Conservation (phyloP, 139 green algal species). For the Coccomyxa sp. region DNA sequence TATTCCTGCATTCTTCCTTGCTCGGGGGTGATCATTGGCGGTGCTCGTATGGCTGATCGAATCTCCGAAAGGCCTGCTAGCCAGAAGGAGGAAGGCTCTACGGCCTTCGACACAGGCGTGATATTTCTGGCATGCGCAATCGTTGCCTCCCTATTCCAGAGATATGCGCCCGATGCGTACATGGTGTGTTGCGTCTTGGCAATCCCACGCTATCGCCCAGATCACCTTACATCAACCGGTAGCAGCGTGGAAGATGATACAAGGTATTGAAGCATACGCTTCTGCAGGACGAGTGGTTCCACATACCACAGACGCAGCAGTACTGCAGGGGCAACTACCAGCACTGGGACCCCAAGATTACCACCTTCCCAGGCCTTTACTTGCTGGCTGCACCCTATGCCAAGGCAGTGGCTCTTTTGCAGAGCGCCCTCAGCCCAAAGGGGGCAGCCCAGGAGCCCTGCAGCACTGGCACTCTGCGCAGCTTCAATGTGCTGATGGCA, state of each 20-base stretch:
- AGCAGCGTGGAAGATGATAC: background rate
- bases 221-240: background rate
- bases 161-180: slow-evolving; percentile 19
- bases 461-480: slow-evolving; percentile 46
- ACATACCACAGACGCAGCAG: slow-evolving; percentile 78
- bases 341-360: slow-evolving; percentile 92
- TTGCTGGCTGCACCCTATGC: slow-evolving; percentile 36
- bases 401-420: background rate
- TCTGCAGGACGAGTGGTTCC: slow-evolving; percentile 91
- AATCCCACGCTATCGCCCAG: background rate
- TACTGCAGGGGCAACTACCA: slow-evolving; percentile 75
- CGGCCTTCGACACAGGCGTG: no score
- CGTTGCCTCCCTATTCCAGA: slow-evolving; percentile 13
- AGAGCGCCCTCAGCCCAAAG: background rate
- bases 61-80: no score
- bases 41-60: no score
- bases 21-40: no score
- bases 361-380: slow-evolving; percentile 91
- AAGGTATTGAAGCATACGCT: background rate
- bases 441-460: slow-evolving; percentile 37
- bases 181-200: no score
- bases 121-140: background rate
- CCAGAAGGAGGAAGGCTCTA: no score
- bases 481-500: slow-evolving; percentile 55
- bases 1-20: no score